Percentiles rank a stretch among this genome's conserved stretches.
phyloP scores from a whole-genome alignment of 2,329 filamentous ascomycete genomes.

The Xenosphaeropsis pyriputrescens region DNA sequence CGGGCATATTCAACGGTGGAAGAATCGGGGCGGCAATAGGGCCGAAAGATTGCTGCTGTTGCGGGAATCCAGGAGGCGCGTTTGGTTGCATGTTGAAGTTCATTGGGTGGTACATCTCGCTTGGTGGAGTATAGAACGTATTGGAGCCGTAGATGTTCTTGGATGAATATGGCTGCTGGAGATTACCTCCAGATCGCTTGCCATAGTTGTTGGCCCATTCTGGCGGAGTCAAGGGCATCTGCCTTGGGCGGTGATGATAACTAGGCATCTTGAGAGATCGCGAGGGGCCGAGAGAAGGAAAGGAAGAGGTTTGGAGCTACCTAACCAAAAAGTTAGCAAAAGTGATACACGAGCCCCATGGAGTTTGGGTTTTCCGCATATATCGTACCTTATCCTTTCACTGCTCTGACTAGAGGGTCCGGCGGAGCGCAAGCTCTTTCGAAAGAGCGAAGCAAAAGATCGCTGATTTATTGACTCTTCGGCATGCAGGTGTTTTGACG shows the following conservation, averaged over 20 bases:
- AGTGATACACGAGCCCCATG: not conserved
- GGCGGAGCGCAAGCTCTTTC: slow-evolving; percentile 6
- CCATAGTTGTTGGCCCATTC: slow-evolving; percentile 13
- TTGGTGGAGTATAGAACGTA: slow-evolving; percentile 23
- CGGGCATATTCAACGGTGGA: slow-evolving; percentile 23
- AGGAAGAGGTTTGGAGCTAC: not conserved
- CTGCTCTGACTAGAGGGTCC: slow-evolving; percentile 6
- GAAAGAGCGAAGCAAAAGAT: slow-evolving; percentile 3
- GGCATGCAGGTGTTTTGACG: slow-evolving; percentile 2
- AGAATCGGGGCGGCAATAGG: slow-evolving; percentile 26
- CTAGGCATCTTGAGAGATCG: slow-evolving; percentile 28
- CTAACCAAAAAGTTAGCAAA: not conserved
- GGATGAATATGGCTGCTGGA: slow-evolving; percentile 12
- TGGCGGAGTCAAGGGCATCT: slow-evolving; percentile 30
- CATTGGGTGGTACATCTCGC: slow-evolving; percentile 9
- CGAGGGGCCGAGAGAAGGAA: slow-evolving; percentile 5
- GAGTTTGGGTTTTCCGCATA: not conserved
- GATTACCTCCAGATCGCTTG: slow-evolving; percentile 1
- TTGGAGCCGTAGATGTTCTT: slow-evolving; percentile 18
- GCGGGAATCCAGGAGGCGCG: slow-evolving; percentile 15
- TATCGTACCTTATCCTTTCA: slow-evolving; percentile 4
- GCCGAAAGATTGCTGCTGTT: slow-evolving; percentile 25
- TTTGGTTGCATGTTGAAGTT: slow-evolving; percentile 18
- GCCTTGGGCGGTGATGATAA: slow-evolving; percentile 28
- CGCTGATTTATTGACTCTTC: slow-evolving; percentile 2